phyloP scores from a whole-genome alignment of 2,329 filamentous ascomycete genomes.

The Fusarium albidum region DNA sequence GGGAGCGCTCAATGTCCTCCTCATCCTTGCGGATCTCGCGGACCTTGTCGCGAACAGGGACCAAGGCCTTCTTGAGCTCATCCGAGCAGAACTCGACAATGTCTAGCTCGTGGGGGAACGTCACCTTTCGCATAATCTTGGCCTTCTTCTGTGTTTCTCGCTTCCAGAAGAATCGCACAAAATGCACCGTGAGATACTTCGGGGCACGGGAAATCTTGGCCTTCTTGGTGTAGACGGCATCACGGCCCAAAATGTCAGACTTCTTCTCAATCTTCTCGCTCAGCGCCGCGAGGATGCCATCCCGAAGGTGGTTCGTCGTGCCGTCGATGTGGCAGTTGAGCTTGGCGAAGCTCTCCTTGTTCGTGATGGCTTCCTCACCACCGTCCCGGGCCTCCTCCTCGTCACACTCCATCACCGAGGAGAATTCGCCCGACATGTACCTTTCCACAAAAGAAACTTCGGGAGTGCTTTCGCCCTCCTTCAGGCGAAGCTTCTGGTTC shows the following conservation, averaged over 20 bases:
- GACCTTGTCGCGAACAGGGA: conserved; percentile 96
- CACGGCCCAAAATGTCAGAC: conserved; percentile 78
- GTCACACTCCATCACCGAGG: conserved; percentile 82
- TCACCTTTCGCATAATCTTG: conserved; percentile 99
- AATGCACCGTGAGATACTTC: conserved; percentile 96
- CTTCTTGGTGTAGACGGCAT: conserved; percentile 87
- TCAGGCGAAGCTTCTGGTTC: conserved; percentile 77
- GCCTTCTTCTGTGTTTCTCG: conserved; percentile 96
- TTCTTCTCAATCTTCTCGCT: conserved; percentile 92
- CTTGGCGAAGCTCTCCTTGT: conserved; percentile 84
- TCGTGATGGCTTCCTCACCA: conserved; percentile 74
- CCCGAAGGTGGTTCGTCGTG: conserved; percentile 87
- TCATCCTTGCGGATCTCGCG: conserved; percentile 95
- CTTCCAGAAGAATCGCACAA: conserved; percentile 99
- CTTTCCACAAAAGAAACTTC: conserved; percentile 83
- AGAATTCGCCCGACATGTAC: conserved; percentile 86
- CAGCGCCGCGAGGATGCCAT: conserved; percentile 84
- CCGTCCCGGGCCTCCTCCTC: conserved; percentile 78
- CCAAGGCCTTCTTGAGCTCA: conserved; percentile 79
- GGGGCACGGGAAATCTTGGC: conserved; percentile 90
- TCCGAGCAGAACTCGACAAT: conserved; percentile 96
- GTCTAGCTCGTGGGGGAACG: conserved; percentile 92
- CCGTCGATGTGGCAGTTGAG: conserved; percentile 94
- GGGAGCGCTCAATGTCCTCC: conserved; percentile 87
- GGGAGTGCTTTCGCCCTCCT: conserved; percentile 56